A percentile compares a stretch with the other conserved stretches of the same genome.
These are phyloP conservation scores for Chrysophaeum taylorii DNA, from an alignment of 352 stramenopile species.

Conservation along the genomic window DNA sequence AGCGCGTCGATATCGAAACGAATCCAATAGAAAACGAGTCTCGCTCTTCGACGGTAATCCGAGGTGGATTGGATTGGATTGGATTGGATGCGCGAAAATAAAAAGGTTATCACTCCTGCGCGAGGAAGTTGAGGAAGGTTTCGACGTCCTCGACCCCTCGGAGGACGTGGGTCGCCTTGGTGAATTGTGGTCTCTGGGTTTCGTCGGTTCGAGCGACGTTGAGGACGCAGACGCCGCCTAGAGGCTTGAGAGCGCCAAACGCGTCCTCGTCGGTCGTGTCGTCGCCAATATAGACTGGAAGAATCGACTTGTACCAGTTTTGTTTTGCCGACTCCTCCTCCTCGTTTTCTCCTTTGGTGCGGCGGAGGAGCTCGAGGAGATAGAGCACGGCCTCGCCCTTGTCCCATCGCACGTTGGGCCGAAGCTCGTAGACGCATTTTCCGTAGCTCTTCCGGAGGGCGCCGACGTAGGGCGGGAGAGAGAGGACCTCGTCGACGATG, in stretches of 20 bases:
- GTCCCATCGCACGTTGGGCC: slow-evolving; percentile 72
- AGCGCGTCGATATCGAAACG: too few relatives aligned
- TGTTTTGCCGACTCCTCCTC: too few relatives aligned
- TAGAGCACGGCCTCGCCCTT: slow-evolving; percentile 68
- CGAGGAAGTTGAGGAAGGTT: not conserved
- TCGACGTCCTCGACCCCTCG: not conserved
- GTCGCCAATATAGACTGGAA: slow-evolving; percentile 73
- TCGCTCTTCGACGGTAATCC: too few relatives aligned
- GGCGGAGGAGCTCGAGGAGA: slow-evolving; percentile 52
- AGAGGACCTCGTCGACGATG: not conserved
- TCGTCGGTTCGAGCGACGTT: not conserved
- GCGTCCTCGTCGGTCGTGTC: slow-evolving; percentile 59
- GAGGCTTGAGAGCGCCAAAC: not conserved
- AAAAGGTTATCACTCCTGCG: not conserved
- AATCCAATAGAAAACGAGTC: too few relatives aligned
- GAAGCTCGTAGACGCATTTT: slow-evolving; percentile 72
- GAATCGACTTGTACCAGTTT: slow-evolving; percentile 34
- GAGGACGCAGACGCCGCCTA: not conserved
- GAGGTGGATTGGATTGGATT: too few relatives aligned
- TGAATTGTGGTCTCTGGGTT: not conserved
- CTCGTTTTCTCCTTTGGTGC: not conserved
- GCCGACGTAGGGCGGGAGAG: not conserved
- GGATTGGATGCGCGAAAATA: too few relatives aligned
- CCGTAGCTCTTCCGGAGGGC: slow-evolving; percentile 51
- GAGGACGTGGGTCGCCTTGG: not conserved